A percentile compares a stretch with the other conserved stretches of the same genome.
phyloP scores from a whole-genome alignment of 2,329 filamentous ascomycete genomes.

The Davidsoniella virescens region DNA sequence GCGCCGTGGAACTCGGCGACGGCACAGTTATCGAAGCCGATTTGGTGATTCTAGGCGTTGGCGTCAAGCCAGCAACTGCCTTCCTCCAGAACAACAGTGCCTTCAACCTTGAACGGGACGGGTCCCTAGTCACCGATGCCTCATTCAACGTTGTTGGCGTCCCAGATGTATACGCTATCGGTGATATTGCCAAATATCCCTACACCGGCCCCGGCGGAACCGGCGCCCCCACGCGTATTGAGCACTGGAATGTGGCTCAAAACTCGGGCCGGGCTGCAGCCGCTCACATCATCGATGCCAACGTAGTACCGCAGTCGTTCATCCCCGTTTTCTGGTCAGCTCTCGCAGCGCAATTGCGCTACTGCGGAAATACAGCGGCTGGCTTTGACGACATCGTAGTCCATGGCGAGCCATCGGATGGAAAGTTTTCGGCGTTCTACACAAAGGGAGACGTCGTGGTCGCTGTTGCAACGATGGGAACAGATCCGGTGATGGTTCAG shows the following conservation, averaged over 20 bases:
- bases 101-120: constrained; percentile 61
- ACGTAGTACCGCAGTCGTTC: constrained; percentile 29
- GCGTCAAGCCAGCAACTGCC: constrained; percentile 70
- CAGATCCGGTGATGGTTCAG: constrained; percentile 75
- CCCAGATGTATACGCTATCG: constrained; percentile 77
- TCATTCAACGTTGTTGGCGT: constrained; percentile 61
- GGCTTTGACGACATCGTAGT: constrained; percentile 81
- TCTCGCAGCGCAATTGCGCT: constrained; percentile 72
- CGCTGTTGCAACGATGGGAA: constrained; percentile 79
- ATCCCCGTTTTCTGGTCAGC: constrained; percentile 97
- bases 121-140: constrained; percentile 70
- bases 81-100: constrained; percentile 59
- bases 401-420: constrained; percentile 57
- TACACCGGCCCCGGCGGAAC: constrained; percentile 79
- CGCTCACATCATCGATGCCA: constrained; percentile 42
- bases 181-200: constrained; percentile 88
- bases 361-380: constrained; percentile 69
- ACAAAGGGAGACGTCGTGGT: constrained; percentile 72
- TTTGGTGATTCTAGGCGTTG: constrained; percentile 79
- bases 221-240: constrained; percentile 62
- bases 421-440: constrained; percentile 82
- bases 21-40: constrained; percentile 75
- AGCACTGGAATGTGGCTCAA: constrained; percentile 98
- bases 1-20: constrained; percentile 68
- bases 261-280: constrained; percentile 75